Percentiles rank a stretch among this genome's conserved stretches.
Evolutionary conservation across 2,329 filamentous ascomycete genomes (phyloP).

Genomic region (Ophiognomonia clavigignenti-juglandacearum): DNA sequence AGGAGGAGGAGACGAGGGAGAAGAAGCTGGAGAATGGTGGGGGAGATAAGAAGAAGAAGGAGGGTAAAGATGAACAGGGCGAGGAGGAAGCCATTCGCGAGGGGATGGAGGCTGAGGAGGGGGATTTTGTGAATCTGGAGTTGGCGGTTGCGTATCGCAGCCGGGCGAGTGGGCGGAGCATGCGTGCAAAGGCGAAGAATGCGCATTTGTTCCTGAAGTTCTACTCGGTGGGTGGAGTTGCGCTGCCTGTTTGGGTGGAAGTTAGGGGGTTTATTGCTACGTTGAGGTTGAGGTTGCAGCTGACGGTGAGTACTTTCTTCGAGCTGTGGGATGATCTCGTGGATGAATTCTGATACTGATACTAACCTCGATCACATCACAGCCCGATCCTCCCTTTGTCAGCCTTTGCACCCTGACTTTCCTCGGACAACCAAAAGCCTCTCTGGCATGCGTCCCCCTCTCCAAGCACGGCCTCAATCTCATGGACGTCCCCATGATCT

Average conservation of each 20-base stretch:
- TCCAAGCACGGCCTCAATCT: slow-evolving; percentile 66
- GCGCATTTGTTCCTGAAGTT: slow-evolving; percentile 70
- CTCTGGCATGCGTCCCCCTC: slow-evolving; percentile 65
- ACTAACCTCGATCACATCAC: background rate
- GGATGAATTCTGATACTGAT: too few relatives aligned
- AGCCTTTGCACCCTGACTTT: slow-evolving; percentile 70
- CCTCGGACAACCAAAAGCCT: slow-evolving; percentile 68
- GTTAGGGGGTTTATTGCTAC: slow-evolving; percentile 67
- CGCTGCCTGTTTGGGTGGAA: slow-evolving; percentile 68
- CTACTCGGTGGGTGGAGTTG: slow-evolving; percentile 54
- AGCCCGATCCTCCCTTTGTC: slow-evolving; percentile 71
- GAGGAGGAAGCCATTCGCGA: slow-evolving; percentile 36
- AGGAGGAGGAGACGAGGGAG: slow-evolving; percentile 28
- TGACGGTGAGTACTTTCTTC: slow-evolving; percentile 37
- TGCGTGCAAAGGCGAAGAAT: slow-evolving; percentile 62
- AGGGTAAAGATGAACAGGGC: slow-evolving; percentile 29
- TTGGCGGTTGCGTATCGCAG: slow-evolving; percentile 69
- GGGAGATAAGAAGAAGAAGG: slow-evolving; percentile 25
- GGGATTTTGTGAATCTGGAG: slow-evolving; percentile 74
- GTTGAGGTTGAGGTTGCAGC: slow-evolving; percentile 63
- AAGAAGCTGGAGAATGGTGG: slow-evolving; percentile 29
- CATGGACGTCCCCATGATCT: slow-evolving; percentile 71
- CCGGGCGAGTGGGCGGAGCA: slow-evolving; percentile 53
- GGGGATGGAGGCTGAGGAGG: slow-evolving; percentile 71
- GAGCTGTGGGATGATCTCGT: too few relatives aligned